Percentiles rank a stretch among this genome's conserved stretches.
Evolutionary conservation across 352 stramenopile species (phyloP).

Genomic region (Peronospora belbahrii): DNA sequence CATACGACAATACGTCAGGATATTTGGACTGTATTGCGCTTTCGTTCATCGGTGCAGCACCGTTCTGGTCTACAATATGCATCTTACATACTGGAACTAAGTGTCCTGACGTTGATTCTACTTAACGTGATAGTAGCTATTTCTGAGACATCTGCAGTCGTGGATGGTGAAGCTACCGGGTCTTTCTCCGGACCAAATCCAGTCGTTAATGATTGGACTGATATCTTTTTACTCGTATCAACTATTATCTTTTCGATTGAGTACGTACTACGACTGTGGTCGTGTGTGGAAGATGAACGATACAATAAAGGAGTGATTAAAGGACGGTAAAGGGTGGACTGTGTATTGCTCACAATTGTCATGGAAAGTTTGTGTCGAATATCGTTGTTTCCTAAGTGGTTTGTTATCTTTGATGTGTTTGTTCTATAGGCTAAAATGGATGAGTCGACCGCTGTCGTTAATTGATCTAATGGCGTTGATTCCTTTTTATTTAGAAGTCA

Average conservation of each 20-base stretch:
- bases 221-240: slow-evolving; percentile 42
- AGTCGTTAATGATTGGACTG: slow-evolving; percentile 29
- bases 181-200: slow-evolving; percentile 2
- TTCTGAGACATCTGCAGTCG: slow-evolving; percentile 28
- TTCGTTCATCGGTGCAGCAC: slow-evolving; percentile 39
- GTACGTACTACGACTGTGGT: slow-evolving; percentile 51
- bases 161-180: slow-evolving; percentile 4
- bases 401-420: background rate
- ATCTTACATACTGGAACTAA: slow-evolving; percentile 48
- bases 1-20: slow-evolving; percentile 31
- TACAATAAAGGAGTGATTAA: slow-evolving; percentile 27
- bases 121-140: slow-evolving; percentile 55
- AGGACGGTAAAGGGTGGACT: slow-evolving; percentile 24
- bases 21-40: slow-evolving; percentile 56
- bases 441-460: slow-evolving; percentile 42
- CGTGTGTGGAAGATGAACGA: slow-evolving; percentile 49
- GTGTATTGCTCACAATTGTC: no score
- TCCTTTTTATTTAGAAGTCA: slow-evolving; percentile 56
- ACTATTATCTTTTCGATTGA: slow-evolving; percentile 57
- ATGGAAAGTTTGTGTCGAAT: no score
- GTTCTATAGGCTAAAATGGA: slow-evolving; percentile 45
- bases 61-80: slow-evolving; percentile 36
- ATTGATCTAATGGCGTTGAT: slow-evolving; percentile 48
- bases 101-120: slow-evolving; percentile 45
- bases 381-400: no score